Percentiles rank a stretch among this genome's conserved stretches.
Conservation (phyloP, 495 filamentous ascomycete species). For the Aspergillus taichungensis region DNA sequence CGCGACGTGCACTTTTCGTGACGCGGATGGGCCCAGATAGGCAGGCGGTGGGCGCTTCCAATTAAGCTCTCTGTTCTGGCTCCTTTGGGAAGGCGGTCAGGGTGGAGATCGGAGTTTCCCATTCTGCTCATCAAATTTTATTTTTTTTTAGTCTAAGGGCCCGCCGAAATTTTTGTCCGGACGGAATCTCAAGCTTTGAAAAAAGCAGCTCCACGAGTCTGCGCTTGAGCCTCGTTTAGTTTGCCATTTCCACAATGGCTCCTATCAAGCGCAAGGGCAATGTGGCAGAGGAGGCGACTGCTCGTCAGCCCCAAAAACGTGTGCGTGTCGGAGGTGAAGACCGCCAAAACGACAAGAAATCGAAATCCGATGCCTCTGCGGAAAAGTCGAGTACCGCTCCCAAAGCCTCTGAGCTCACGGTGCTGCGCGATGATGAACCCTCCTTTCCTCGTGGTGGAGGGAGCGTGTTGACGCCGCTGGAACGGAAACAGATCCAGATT, state of each 20-base stretch:
- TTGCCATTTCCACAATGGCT: constrained; percentile 32
- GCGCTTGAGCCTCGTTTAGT: constrained; percentile 7
- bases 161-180: constrained; percentile 21
- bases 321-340: constrained; percentile 38
- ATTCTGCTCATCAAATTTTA: constrained; percentile 21
- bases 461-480: constrained; percentile 82
- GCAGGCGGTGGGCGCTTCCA: constrained; percentile 14
- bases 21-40: constrained; percentile 8
- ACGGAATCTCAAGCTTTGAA: constrained; percentile 17
- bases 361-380: constrained; percentile 6
- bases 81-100: constrained; percentile 10
- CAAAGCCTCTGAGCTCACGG: constrained; percentile 36
- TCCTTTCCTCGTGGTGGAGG: constrained; percentile 90
- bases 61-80: neutral
- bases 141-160: constrained; percentile 27
- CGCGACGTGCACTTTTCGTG: constrained; percentile 21
- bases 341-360: constrained; percentile 21
- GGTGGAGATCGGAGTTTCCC: constrained; percentile 10
- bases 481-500: constrained; percentile 92
- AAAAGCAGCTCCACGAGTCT: constrained; percentile 13
- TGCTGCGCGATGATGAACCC: constrained; percentile 68
- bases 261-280: constrained; percentile 46
- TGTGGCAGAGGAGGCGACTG: constrained; percentile 26
- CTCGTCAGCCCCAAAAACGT: constrained; percentile 38
- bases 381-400: constrained; percentile 15